Conservation (phyloP, 129 eudicot species). For the Centaurea solstitialis region DNA sequence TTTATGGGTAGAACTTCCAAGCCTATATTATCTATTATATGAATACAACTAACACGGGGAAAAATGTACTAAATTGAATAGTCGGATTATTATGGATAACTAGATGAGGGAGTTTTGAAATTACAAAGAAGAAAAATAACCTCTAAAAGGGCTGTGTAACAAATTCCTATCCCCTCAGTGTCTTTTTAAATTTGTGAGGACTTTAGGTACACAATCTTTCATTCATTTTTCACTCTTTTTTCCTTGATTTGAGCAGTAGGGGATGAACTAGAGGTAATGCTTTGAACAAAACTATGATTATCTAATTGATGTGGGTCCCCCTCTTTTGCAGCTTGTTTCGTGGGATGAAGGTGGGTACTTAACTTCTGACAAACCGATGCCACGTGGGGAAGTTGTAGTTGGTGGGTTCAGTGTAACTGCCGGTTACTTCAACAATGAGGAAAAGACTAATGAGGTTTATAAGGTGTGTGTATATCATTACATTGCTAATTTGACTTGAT, state of each 20-base stretch:
- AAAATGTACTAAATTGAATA: neutral
- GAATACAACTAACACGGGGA: neutral
- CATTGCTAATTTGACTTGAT: neutral
- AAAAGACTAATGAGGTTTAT: slow-evolving; percentile 84
- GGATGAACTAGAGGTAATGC: neutral
- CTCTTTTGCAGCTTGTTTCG: slow-evolving; percentile 74
- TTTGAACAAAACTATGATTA: neutral
- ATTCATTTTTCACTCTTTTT: neutral
- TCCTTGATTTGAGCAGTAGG: neutral
- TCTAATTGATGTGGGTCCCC: neutral
- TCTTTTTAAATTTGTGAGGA: neutral
- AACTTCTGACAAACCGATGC: slow-evolving; percentile 86
- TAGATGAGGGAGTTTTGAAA: neutral
- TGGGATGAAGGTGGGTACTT: slow-evolving; percentile 98
- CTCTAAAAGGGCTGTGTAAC: neutral
- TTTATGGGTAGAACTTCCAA: neutral
- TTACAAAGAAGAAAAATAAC: neutral
- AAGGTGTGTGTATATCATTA: slow-evolving; percentile 43
- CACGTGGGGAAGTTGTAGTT: slow-evolving; percentile 89
- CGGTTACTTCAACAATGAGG: slow-evolving; percentile 88
- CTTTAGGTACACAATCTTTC: neutral
- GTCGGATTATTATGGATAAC: neutral
- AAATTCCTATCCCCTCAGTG: neutral
- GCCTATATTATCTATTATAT: neutral
- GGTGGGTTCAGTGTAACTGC: slow-evolving; percentile 84